These are phyloP conservation scores for Aspergillus pseudoviridinutans DNA, from an alignment of 2,329 filamentous ascomycete species.

Conservation along the genomic window DNA sequence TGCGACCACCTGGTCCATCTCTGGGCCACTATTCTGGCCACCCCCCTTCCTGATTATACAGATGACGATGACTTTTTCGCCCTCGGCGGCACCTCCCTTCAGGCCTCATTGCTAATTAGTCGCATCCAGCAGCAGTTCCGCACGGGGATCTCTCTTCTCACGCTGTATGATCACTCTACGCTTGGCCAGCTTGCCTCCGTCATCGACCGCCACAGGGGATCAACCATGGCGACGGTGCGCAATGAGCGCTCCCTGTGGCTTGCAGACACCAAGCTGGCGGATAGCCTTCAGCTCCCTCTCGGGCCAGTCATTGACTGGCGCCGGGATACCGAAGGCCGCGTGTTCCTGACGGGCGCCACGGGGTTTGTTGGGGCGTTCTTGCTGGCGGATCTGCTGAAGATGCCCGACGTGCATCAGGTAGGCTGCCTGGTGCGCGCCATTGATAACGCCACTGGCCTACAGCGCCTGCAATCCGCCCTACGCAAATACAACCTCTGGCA, in stretches of 20 bases:
- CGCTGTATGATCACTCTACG: slow-evolving; percentile 19
- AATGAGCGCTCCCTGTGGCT: slow-evolving; percentile 14
- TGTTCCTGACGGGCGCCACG: slow-evolving; percentile 79
- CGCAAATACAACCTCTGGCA: slow-evolving; percentile 10
- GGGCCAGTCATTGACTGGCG: slow-evolving; percentile 12
- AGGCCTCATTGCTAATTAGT: slow-evolving; percentile 16
- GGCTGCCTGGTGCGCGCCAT: slow-evolving; percentile 70
- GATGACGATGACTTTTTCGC: slow-evolving; percentile 16
- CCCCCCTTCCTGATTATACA: too few relatives aligned
- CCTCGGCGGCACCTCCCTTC: slow-evolving; percentile 19
- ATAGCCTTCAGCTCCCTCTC: slow-evolving; percentile 4
- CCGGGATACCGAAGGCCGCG: slow-evolving; percentile 25
- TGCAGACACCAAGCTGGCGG: slow-evolving; percentile 15
- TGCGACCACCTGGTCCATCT: neutral
- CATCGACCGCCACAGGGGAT: slow-evolving; percentile 2
- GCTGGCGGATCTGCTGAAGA: slow-evolving; percentile 63
- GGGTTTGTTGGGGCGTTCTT: slow-evolving; percentile 78
- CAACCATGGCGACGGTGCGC: neutral
- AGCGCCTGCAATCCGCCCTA: slow-evolving; percentile 5
- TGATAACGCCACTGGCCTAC: slow-evolving; percentile 32
- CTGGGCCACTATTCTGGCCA: slow-evolving; percentile 2
- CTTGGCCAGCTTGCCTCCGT: slow-evolving; percentile 7
- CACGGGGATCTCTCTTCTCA: slow-evolving; percentile 11
- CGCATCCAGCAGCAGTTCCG: slow-evolving; percentile 13
- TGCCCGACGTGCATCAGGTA: slow-evolving; percentile 50